Evolutionary conservation across 805 yeast species (phyloP), one percentile per base, ranked within the genome.

Genomic region (Sugiyamaella marilandica): DNA sequence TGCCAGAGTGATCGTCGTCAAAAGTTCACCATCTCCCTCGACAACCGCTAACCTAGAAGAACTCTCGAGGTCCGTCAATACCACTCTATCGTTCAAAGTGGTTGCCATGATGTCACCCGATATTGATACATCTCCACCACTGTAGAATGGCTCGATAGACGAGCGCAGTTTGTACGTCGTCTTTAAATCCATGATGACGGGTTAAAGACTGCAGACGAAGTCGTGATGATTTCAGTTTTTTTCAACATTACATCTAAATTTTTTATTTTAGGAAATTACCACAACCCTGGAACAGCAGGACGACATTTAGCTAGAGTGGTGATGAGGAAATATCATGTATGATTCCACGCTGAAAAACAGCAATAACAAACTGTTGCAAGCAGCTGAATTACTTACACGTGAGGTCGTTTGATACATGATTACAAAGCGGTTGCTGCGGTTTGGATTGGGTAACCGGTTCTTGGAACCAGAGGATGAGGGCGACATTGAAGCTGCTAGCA

Each of bases 21-120:
- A 74, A 49, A 77, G 74, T 59, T 85, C 89, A 37, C 89, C 96
- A 65, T 92, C 97, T 32, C 96, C 97, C 53, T 84, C 86, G 35
- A 94, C 70, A 41, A 74, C 76, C 59, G 80, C 83, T 5, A 87
- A 53, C 19, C 76, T 69, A 57, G 77, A 73, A 52, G 86, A 84
- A 16, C 85, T 77, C 5, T 65, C 64, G 47, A 87, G 69, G 60
- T 88, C 78, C 36, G 92, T 77, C 26, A 94, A 74, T 44, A 86
- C 78, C 1, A 89, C 79, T 59, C 85, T 88, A 63, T 88, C 96
- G 32, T 84, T 74, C 16, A 85, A 77, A 1, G 96, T 85, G 1
- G 97, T 85, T 8, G 95, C 96, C 52, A 91, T 46, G 1, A 85
- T 61, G 59, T 82, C 84, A 11, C 68, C 70, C 2, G 90, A 80